Evolutionary conservation across 495 filamentous ascomycete species (phyloP).

Genomic region (Aspergillus sclerotiicarbonarius): DNA sequence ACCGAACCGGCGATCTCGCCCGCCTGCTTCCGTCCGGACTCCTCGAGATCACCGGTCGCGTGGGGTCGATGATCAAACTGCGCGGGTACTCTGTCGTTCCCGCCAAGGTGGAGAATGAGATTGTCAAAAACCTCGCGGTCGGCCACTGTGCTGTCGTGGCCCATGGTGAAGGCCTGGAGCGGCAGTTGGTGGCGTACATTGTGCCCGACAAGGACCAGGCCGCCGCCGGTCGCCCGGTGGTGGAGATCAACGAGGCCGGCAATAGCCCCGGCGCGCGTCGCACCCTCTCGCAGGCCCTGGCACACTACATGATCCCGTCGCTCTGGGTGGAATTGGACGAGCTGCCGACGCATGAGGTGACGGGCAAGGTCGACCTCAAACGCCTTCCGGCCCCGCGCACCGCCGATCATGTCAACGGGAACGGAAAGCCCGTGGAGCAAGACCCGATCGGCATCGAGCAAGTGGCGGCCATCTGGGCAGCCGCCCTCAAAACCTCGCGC

Average conservation of each 20-base stretch:
- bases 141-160: conserved; percentile 57
- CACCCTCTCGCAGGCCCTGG: conserved; percentile 54
- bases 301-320: conserved; percentile 69
- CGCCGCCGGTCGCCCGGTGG: conserved; percentile 47
- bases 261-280: conserved; percentile 57
- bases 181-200: conserved; percentile 66
- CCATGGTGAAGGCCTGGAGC: conserved; percentile 63
- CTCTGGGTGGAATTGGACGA: conserved; percentile 61
- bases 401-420: conserved; percentile 35
- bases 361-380: conserved; percentile 66
- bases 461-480: conserved; percentile 60
- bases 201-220: conserved; percentile 54
- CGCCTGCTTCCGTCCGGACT: conserved; percentile 63
- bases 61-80: conserved; percentile 75
- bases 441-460: conserved; percentile 54
- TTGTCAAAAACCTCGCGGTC: conserved; percentile 58
- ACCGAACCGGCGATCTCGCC: conserved; percentile 84
- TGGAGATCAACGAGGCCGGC: conserved; percentile 58
- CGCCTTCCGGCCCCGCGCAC: conserved; percentile 53
- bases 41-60: conserved; percentile 80
- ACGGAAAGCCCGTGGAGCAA: conserved; percentile 35
- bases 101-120: conserved; percentile 71
- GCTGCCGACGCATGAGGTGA: conserved; percentile 63
- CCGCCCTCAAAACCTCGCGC: conserved; percentile 53
- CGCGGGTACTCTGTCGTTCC: conserved; percentile 77